Conservation (phyloP, 371 early-diverging fungal species). For the Mortierella sp. region DNA sequence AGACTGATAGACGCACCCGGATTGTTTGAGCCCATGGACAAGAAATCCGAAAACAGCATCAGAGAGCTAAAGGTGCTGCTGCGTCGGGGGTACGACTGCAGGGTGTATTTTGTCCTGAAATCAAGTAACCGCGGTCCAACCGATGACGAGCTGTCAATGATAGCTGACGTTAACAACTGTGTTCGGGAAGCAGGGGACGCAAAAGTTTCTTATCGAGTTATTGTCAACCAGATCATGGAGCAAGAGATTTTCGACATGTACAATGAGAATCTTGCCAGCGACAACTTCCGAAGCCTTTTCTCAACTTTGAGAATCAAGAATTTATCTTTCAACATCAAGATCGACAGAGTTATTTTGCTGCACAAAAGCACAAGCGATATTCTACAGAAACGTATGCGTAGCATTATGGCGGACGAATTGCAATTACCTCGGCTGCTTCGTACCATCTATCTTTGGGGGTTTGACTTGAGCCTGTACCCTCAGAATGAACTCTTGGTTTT, state of each 20-base stretch:
- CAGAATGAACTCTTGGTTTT: too few relatives aligned
- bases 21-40: neutral
- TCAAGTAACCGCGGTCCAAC: neutral
- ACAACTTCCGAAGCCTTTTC: neutral
- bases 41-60: neutral
- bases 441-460: too few relatives aligned
- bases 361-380: neutral
- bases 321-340: neutral
- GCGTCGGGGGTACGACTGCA: neutral
- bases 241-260: neutral
- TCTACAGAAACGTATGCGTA: neutral
- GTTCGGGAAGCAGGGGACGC: neutral
- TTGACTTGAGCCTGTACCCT: too few relatives aligned
- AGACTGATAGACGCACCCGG: constrained; percentile 15
- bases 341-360: neutral
- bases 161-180: neutral
- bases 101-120: neutral
- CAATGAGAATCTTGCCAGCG: neutral
- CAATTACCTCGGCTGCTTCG: too few relatives aligned
- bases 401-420: neutral
- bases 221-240: neutral
- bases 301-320: neutral
- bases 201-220: neutral
- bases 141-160: neutral
- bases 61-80: neutral